These are phyloP conservation scores for Gossypium lobatum DNA, from an alignment of 441 rosid species.

Conservation along the genomic window DNA sequence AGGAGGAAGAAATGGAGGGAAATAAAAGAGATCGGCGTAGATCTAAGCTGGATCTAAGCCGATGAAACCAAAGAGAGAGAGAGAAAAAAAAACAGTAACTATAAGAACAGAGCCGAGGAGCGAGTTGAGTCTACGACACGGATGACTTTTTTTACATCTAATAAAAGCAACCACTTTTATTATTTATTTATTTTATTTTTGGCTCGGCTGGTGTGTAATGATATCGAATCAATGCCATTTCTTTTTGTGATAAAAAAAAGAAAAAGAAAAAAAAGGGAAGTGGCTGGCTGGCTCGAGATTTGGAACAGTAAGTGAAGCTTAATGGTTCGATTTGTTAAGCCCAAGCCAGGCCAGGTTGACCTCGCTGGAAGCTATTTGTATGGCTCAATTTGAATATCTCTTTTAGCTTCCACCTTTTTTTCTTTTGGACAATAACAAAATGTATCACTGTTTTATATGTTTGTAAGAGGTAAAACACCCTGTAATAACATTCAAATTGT, in stretches of 20 bases:
- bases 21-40: conserved; percentile 35
- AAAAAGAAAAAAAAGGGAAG: neutral
- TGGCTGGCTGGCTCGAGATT: conserved; percentile 9
- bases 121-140: conserved; percentile 12
- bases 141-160: neutral
- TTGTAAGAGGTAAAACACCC: no score
- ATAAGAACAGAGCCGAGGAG: conserved; percentile 28
- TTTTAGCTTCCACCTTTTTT: no score
- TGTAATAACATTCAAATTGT: no score
- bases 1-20: conserved; percentile 38
- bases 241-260: no score
- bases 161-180: conserved; percentile 2
- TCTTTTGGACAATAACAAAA: no score
- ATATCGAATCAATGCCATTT: no score
- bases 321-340: conserved; percentile 4
- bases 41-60: conserved; percentile 74
- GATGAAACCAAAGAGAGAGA: conserved; percentile 24
- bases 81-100: neutral
- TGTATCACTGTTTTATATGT: no score
- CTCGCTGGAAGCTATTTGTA: neutral
- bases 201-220: conserved; percentile 26
- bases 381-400: no score
- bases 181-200: neutral
- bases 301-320: conserved; percentile 4
- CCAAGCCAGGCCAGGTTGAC: neutral